These are phyloP conservation scores for Rhododendron henanense DNA, from an alignment of 148 eudicot species.

Conservation along the genomic window DNA sequence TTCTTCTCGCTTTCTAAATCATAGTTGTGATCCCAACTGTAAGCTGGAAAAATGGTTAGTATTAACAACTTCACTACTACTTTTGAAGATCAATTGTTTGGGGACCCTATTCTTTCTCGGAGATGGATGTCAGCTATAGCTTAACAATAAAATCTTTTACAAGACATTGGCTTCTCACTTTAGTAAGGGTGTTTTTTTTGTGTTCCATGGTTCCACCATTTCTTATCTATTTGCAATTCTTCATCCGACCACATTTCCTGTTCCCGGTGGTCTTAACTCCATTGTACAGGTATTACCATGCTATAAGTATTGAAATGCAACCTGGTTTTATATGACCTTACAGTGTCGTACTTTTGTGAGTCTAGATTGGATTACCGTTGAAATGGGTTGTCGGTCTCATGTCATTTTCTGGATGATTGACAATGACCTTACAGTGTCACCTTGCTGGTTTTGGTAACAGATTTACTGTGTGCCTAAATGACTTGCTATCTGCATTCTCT, in stretches of 20 bases:
- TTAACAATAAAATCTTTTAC: neutral
- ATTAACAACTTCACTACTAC: neutral
- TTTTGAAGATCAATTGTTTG: neutral
- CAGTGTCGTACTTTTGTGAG: neutral
- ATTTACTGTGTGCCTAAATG: neutral
- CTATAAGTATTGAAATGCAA: neutral
- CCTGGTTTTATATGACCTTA: neutral
- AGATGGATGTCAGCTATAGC: neutral
- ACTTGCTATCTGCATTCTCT: neutral
- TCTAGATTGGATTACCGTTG: neutral
- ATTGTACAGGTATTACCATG: neutral
- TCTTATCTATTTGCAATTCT: neutral
- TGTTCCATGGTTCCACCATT: neutral
- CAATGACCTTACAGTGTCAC: neutral
- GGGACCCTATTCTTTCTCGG: neutral
- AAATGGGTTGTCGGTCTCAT: neutral
- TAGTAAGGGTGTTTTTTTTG: neutral
- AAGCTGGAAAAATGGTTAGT: constrained; percentile 93
- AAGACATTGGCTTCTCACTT: neutral
- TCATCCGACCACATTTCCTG: neutral
- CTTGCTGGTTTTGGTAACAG: neutral
- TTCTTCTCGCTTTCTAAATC: constrained; percentile 82
- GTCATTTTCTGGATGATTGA: neutral
- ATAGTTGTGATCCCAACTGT: constrained; percentile 96
- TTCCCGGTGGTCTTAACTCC: too few species aligned